Evolutionary conservation across 305 asterid species (phyloP).

Genomic region (Petunia hybrid): DNA sequence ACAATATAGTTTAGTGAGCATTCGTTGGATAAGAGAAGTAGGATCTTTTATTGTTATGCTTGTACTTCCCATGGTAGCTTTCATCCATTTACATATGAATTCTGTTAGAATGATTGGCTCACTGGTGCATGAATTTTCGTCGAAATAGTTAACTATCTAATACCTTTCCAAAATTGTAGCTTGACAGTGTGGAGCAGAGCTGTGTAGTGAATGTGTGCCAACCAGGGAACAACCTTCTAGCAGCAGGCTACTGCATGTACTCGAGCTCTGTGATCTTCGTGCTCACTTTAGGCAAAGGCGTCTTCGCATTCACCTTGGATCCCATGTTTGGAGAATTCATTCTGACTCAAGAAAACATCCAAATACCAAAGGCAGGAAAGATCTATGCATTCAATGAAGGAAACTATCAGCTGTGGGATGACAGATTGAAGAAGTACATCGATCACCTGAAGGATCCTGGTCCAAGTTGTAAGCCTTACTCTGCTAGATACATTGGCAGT

Average conservation of each 20-base stretch:
- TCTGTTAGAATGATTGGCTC: not conserved
- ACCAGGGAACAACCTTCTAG: conserved; percentile 88
- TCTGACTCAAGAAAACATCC: conserved; percentile 72
- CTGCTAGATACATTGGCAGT: conserved; percentile 87
- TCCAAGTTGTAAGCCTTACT: conserved; percentile 88
- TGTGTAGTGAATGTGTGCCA: conserved; percentile 92
- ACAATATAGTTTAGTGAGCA: no score
- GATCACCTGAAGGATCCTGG: conserved; percentile 94
- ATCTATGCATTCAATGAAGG: conserved; percentile 90
- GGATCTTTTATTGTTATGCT: not conserved
- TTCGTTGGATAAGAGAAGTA: not conserved
- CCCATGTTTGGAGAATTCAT: conserved; percentile 95
- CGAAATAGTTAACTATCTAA: not conserved
- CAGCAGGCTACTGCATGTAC: conserved; percentile 97
- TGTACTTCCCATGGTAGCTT: not conserved
- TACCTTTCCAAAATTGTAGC: conserved; percentile 50
- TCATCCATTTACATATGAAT: not conserved
- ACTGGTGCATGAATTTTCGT: not conserved
- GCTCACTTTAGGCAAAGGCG: conserved; percentile 80
- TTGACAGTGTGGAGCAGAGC: conserved; percentile 58
- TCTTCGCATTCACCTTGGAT: conserved; percentile 78
- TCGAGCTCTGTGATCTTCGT: conserved; percentile 90
- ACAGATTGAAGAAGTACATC: conserved; percentile 81
- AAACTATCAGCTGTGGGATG: conserved; percentile 90
- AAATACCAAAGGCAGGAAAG: conserved; percentile 85